Percentiles rank a stretch among this genome's conserved stretches.
Evolutionary conservation across 2,329 filamentous ascomycete genomes (phyloP).

Genomic region (Diaporthe velutina): DNA sequence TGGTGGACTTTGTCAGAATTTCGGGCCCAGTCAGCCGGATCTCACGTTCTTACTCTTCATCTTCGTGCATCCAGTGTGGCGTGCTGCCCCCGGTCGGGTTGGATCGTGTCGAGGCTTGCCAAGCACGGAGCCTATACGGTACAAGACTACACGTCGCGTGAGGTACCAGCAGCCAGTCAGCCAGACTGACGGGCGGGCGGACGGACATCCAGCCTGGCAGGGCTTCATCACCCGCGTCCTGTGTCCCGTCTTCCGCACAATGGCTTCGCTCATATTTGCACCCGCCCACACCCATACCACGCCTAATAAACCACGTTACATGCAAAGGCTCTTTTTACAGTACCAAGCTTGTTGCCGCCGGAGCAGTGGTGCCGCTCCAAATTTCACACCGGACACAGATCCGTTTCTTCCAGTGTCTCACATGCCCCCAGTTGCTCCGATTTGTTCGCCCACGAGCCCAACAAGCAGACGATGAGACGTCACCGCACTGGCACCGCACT

Average conservation of each 20-base stretch:
- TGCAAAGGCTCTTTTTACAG: constrained; percentile 5
- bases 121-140: constrained; percentile 5
- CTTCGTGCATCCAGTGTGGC: constrained; percentile 1
- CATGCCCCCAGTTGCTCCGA: constrained; percentile 24
- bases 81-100: neutral
- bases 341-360: constrained; percentile 26
- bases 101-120: constrained; percentile 20
- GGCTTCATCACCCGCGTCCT: constrained; percentile 1
- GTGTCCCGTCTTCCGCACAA: neutral
- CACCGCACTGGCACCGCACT: constrained; percentile 31
- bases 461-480: constrained; percentile 28
- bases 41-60: neutral
- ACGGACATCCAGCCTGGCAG: constrained; percentile 7
- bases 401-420: constrained; percentile 29
- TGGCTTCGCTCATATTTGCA: neutral
- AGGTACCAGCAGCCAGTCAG: neutral
- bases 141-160: constrained; percentile 8
- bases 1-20: neutral
- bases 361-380: constrained; percentile 24
- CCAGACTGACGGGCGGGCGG: neutral
- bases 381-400: constrained; percentile 32
- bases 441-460: constrained; percentile 21
- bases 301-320: constrained; percentile 20
- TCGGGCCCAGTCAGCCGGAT: neutral
- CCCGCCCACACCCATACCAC: constrained; percentile 10